Evolutionary conservation across 2,329 filamentous ascomycete species (phyloP), one percentile per base, ranked within the genome.

Genomic region (Amylocarpus encephaloides): DNA sequence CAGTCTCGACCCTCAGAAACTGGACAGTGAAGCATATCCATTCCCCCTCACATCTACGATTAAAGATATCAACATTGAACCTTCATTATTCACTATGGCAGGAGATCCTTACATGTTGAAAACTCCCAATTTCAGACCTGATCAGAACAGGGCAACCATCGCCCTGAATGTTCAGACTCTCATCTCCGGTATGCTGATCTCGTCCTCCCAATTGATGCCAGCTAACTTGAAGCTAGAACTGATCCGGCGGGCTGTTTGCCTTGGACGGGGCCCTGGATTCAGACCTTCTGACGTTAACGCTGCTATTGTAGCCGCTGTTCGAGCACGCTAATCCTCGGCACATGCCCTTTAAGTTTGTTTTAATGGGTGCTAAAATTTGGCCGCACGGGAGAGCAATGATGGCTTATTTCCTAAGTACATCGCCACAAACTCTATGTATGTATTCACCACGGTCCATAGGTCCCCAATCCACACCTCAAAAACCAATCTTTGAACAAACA

Each of bases 261-360:
- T 68, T 12, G 64, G 65, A 15, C 52, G 64, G 18, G 44, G 58
- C 9, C 62, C 66, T 22, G 65, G 65, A 13, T 67, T 61, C 32
- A 57, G 62, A 36, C 61, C 55, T 5, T 34, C 50, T 13, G 65
- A 68, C 54, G 60, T 68, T 5, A 65, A 67, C 52, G 51, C 58
- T 19, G 64, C 66, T 39, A 60, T 67, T 15, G 41, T 62, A 29
- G 56, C 59, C 1, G 58, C 61, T 32, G 51, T 60, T 36, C 51
- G 49, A 11, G 49, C 54, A 13, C 46, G 47, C 10, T 50, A 40
- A 16, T 16, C 11, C 12, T 13, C 34, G 5, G 5, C 3, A 4
- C 15, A 36, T 13, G 34, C 34, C 15, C 34, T 13, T 13, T 16
- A 10, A 36, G 15, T n/a, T n/a, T 26, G 22, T 26, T 26, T 26